Conservation (phyloP, 2,329 filamentous ascomycete genomes). For the Botryotinia calthae region DNA sequence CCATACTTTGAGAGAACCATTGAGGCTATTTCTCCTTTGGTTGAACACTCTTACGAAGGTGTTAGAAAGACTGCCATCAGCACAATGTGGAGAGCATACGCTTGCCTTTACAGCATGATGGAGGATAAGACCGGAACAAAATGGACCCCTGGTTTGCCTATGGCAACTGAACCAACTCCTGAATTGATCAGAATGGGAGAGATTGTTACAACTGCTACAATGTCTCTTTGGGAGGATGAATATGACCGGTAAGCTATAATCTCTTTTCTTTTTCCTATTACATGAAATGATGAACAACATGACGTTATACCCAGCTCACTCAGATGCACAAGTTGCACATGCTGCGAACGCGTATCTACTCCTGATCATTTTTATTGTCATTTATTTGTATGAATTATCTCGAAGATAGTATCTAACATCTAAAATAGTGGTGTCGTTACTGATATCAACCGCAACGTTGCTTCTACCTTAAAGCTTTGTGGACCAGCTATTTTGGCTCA, state of each 20-base stretch:
- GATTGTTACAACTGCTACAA: constrained; percentile 78
- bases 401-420: constrained; percentile 24
- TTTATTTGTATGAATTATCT: constrained; percentile 16
- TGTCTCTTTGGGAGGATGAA: constrained; percentile 85
- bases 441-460: constrained; percentile 91
- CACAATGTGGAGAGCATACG: constrained; percentile 90
- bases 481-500: constrained; percentile 81
- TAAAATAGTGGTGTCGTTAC: constrained; percentile 57
- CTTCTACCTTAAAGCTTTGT: constrained; percentile 84
- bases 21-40: constrained; percentile 73
- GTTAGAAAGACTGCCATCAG: constrained; percentile 89
- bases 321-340: constrained; percentile 83
- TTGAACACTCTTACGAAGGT: constrained; percentile 88
- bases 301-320: constrained; percentile 99
- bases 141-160: constrained; percentile 84
- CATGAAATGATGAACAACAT: constrained; percentile 74
- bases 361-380: constrained; percentile 31
- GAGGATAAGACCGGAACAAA: constrained; percentile 76
- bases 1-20: constrained; percentile 88
- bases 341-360: constrained; percentile 77
- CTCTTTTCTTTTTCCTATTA: constrained; percentile 27
- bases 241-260: constrained; percentile 76
- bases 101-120: constrained; percentile 83
- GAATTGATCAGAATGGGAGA: constrained; percentile 84
- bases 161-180: constrained; percentile 73